Percentiles rank a stretch among this genome's conserved stretches.
These are phyloP conservation scores for Lablab purpureus DNA, from an alignment of 306 rosid genomes.

Conservation along the genomic window DNA sequence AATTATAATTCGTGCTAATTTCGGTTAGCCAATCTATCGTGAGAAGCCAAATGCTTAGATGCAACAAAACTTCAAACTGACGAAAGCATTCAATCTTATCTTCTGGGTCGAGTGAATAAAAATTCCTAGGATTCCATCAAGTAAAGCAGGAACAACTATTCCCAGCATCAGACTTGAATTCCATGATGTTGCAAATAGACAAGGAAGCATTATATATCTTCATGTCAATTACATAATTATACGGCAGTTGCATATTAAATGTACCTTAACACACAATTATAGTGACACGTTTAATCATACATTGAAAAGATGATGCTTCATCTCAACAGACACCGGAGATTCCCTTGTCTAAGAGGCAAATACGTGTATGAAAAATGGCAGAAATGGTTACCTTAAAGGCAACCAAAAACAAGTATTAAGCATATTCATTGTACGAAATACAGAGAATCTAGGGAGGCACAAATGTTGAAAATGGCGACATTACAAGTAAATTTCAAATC, in stretches of 20 bases:
- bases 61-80: slow-evolving; percentile 16
- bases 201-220: not conserved
- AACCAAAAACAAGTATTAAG: slow-evolving; percentile 2
- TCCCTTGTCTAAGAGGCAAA: slow-evolving; percentile 22
- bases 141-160: slow-evolving; percentile 25
- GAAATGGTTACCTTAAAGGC: too few species aligned
- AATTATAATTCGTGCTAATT: slow-evolving; percentile 14
- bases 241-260: not conserved
- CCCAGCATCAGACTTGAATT: slow-evolving; percentile 8
- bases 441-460: slow-evolving; percentile 26
- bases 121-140: not conserved
- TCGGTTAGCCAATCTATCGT: slow-evolving; percentile 21
- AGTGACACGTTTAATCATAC: not conserved
- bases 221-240: slow-evolving; percentile 1
- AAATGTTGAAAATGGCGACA: slow-evolving; percentile 7
- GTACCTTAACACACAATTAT: not conserved
- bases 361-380: not conserved
- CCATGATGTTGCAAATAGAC: not conserved
- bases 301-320: not conserved
- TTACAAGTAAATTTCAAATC: slow-evolving; percentile 22
- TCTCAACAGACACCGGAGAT: not conserved
- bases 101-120: not conserved
- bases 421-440: not conserved
- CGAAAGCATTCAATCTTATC: slow-evolving; percentile 9
- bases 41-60: slow-evolving; percentile 16